Evolutionary conservation across 371 early-diverging fungal genomes (phyloP).

Genomic region (Saksenaea oblongispora): DNA sequence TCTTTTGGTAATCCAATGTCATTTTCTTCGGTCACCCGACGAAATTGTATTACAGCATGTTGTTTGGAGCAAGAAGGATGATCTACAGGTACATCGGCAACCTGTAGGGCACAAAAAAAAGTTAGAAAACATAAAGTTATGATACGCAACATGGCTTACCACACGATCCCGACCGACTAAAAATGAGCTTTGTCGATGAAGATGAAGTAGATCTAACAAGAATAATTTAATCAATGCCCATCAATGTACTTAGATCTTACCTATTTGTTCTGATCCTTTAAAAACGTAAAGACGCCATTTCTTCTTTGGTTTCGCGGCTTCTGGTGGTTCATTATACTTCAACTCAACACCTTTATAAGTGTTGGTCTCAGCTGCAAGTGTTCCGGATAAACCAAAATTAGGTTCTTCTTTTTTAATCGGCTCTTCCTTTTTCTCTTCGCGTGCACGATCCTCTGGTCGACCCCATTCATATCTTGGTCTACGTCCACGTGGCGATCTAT

Average conservation of each 20-base stretch:
- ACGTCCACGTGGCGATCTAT: constrained; percentile 1
- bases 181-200: constrained; percentile 87
- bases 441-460: constrained; percentile 27
- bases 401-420: constrained; percentile 62
- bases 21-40: constrained; percentile 56
- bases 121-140: background rate
- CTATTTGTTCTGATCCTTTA: constrained; percentile 86
- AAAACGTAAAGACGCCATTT: constrained; percentile 90
- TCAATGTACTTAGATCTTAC: constrained; percentile 32
- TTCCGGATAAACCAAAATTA: constrained; percentile 84
- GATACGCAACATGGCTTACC: constrained; percentile 29
- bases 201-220: constrained; percentile 73
- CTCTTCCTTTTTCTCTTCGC: constrained; percentile 39
- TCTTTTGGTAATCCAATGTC: constrained; percentile 32
- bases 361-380: constrained; percentile 84
- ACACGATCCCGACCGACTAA: constrained; percentile 88
- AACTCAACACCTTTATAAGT: constrained; percentile 80
- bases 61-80: constrained; percentile 88
- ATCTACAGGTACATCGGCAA: constrained; percentile 89
- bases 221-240: background rate
- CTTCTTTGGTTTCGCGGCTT: constrained; percentile 76
- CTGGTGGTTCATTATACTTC: constrained; percentile 90
- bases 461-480: constrained; percentile 15
- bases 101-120: constrained; percentile 38
- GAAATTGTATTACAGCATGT: constrained; percentile 90